Evolutionary conservation across 2,329 filamentous ascomycete species (phyloP), one percentile per base, ranked within the genome.

Genomic region (Epichloe amarillans): DNA sequence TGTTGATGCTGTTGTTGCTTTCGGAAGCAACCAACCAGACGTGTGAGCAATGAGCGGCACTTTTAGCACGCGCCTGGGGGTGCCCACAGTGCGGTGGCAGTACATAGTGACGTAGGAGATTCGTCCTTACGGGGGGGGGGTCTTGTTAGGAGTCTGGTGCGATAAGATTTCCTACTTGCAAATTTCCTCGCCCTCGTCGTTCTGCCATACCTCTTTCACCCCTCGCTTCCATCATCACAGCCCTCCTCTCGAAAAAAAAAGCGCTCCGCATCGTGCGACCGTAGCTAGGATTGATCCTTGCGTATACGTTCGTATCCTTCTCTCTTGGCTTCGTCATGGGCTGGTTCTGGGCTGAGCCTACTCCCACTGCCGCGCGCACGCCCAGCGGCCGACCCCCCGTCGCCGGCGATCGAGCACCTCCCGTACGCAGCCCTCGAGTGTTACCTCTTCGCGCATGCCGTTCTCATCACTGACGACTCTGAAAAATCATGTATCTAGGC

Each of bases 261-360:
- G 33, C 43, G 23, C 14, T 7, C 26, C 11, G 42, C 23, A 23
- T 17, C 26, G 7, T 44, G 5, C 23, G 3, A 19, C 38, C 11
- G 8, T 33, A 36, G 39, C 4, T 14, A 26, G 19, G 10, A 17
- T n/a, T n/a, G n/a, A n/a, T 39, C 36, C 19, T 33, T n/a, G n/a
- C 11, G 21, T 14, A 36, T 33, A 33, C n/a, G 14, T 30, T 36
- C 11, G 6, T 11, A 12, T n/a, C 14, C 7, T n/a, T n/a, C n/a
- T 6, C 12, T 5, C 17, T 17, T 21, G 30, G 4, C 21, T 14
- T 39, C 36, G 55, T 38, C 52, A 82, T 82, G 79, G 79, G 79
- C 57, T 81, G 78, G 78, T 82, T 82, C 60, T 82, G 79, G 79
- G 75, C 77, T 54, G 78, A 82, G 54, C 54, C 66, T 52, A 47